Evolutionary conservation across 176 grass and related monocot genomes (phyloP).

Genomic region (Melocanna baccifera): DNA sequence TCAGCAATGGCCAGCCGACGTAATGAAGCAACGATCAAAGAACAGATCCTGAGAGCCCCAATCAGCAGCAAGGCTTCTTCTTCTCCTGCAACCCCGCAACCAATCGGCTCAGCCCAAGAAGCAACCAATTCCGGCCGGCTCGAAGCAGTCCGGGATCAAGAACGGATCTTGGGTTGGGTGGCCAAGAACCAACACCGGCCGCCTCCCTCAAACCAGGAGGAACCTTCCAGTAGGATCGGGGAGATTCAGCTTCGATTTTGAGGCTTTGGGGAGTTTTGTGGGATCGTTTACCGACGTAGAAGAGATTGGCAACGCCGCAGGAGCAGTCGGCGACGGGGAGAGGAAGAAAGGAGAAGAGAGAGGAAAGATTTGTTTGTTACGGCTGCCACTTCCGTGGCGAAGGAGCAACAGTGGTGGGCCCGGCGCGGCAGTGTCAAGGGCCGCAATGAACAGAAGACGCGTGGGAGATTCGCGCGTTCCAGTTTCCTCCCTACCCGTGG

Average conservation of each 20-base stretch:
- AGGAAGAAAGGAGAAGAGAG: neutral
- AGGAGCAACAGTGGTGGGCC: neutral
- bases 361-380: neutral
- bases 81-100: neutral
- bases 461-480: too few species aligned
- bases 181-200: neutral
- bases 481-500: too few species aligned
- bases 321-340: neutral
- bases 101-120: neutral
- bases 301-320: too few species aligned
- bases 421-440: neutral
- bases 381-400: neutral
- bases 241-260: neutral
- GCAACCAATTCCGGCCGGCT: neutral
- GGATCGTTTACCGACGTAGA: neutral
- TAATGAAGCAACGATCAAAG: neutral
- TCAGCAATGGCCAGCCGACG: neutral
- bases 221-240: neutral
- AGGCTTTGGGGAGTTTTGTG: neutral
- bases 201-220: neutral
- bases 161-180: neutral
- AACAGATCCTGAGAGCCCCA: neutral
- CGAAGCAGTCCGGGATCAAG: neutral
- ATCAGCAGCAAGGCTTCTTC: too few species aligned
- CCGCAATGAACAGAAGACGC: too few species aligned